Conservation (phyloP, 345 rosid species). For the Euphorbia pulcherrima region DNA sequence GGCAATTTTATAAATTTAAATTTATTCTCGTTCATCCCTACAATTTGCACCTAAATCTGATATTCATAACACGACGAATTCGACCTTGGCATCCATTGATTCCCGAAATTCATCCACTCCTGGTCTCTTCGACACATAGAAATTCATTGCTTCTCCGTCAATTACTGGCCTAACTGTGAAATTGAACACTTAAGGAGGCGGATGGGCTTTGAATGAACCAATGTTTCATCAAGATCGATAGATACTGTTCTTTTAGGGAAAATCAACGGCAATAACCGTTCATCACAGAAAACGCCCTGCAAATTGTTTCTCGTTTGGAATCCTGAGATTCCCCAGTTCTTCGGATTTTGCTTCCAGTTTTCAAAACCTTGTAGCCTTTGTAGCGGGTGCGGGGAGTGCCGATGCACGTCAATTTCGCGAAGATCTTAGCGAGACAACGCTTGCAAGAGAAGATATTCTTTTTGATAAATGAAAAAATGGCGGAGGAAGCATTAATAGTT, state of each 20-base stretch:
- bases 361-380: constrained; percentile 58
- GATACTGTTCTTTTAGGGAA: constrained; percentile 55
- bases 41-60: too few species aligned
- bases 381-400: constrained; percentile 36
- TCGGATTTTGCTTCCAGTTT: constrained; percentile 11
- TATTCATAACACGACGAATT: constrained; percentile 77
- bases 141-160: constrained; percentile 54
- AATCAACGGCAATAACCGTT: constrained; percentile 36
- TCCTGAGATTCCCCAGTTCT: neutral
- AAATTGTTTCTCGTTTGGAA: constrained; percentile 1
- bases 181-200: constrained; percentile 55
- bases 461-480: constrained; percentile 57
- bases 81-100: constrained; percentile 47
- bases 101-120: constrained; percentile 69
- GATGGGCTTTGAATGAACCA: constrained; percentile 73
- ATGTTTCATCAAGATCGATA: constrained; percentile 87
- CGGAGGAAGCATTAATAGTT: constrained; percentile 26
- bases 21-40: too few species aligned
- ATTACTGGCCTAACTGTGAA: constrained; percentile 62
- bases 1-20: too few species aligned
- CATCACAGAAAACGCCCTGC: constrained; percentile 28
- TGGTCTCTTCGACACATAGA: constrained; percentile 82
- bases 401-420: constrained; percentile 48
- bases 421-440: constrained; percentile 57
- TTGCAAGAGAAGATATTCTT: constrained; percentile 55